Evolutionary conservation across 2,329 filamentous ascomycete genomes (phyloP).

Genomic region (Calonectria ilicicola): DNA sequence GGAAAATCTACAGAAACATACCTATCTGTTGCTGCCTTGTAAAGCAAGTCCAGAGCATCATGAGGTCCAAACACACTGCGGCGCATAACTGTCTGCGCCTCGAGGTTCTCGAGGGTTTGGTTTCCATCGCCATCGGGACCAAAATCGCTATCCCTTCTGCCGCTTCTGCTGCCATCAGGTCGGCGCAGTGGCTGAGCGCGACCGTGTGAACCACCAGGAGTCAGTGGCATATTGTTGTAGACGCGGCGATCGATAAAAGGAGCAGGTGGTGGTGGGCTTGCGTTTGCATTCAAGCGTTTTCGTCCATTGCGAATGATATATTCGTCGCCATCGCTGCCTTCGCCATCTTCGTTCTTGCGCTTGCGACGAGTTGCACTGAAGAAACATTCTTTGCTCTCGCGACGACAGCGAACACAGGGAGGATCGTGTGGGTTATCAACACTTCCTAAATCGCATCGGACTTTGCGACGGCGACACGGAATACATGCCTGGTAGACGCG

Average conservation of each 20-base stretch:
- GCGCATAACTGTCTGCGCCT: constrained; percentile 74
- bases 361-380: constrained; percentile 96
- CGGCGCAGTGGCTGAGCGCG: constrained; percentile 74
- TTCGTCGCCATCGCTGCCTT: constrained; percentile 67
- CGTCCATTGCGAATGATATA: constrained; percentile 80
- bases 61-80: constrained; percentile 88
- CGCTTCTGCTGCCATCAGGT: constrained; percentile 59
- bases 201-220: constrained; percentile 75
- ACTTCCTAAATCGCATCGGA: constrained; percentile 73
- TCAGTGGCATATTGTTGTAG: constrained; percentile 68
- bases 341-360: constrained; percentile 77
- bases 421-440: constrained; percentile 96
- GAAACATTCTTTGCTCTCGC: constrained; percentile 96
- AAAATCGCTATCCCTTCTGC: constrained; percentile 49
- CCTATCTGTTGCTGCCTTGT: constrained; percentile 83
- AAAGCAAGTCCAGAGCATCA: constrained; percentile 90
- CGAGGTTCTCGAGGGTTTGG: constrained; percentile 72
- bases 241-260: constrained; percentile 57
- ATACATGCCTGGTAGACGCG: constrained; percentile 74
- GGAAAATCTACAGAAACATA: constrained; percentile 46
- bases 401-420: constrained; percentile 91
- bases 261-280: constrained; percentile 51
- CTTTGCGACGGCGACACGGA: constrained; percentile 71
- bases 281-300: constrained; percentile 69
- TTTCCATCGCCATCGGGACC: constrained; percentile 65